Base-by-base conservation (phyloP, 2,329 filamentous ascomycete genomes). In the Massarina eburnea region DNA sequence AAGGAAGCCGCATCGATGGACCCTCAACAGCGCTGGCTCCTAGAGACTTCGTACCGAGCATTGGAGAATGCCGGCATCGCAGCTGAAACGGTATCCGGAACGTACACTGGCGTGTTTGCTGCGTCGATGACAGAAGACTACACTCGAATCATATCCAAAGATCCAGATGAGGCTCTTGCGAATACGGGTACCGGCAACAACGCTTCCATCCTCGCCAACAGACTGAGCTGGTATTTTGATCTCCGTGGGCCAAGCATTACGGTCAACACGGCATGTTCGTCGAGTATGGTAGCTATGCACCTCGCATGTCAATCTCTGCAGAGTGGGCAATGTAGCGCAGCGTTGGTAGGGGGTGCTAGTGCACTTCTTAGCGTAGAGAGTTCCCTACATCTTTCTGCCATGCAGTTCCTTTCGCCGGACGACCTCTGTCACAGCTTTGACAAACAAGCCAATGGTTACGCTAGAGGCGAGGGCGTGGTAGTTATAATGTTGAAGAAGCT, bases 401-500 rank as follows among this genome's bases (percentile, higher is more conserved):
- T 49, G 43, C 29, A 45, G n/a, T 39, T 45, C 29, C 33, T 36
- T 2, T 41, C 39, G 7, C 57, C 58, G n/a, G 52, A 55, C 22
- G 57, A 59, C 4, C 30, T 40, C 12, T 59, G 45, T 15, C 49
- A 50, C 40, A 39, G 37, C 15, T 39, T 39, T 19, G 37, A 39
- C 22, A 6, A n/a, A 6, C 37, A 15, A 8, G 37, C 80, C 17
- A 79, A 80, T 46, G 84, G 84, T 0, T 87, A 86, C 57, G 81
- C 79, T 0, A 74, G 83, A 26, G 83, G 82, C 1, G 84, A 87
- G 55, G 84, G 82, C 0, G 71, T 80, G 2, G 44, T 27, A 5
- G 52, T 49, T 14, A 18, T 67, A 9, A 33, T 65, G 29, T 43
- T 66, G 5, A 66, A 65, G 37, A 40, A 32, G 7, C 45, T 80